Evolutionary conservation across 2,329 filamentous ascomycete genomes (phyloP), one percentile per base, ranked within the genome.

Genomic region (Aspergillus spinulosporus): DNA sequence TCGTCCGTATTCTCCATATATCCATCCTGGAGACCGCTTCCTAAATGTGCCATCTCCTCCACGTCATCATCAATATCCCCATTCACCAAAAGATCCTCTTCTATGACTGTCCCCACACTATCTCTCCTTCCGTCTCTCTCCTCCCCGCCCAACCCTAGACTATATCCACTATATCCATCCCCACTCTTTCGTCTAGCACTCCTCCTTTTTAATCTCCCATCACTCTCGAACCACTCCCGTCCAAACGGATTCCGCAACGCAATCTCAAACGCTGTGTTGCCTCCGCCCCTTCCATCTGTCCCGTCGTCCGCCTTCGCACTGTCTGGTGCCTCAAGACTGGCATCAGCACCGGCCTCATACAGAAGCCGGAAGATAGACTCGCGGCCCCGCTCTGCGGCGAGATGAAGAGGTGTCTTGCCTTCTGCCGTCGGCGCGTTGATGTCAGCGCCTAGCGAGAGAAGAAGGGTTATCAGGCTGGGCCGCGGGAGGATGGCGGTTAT

Each of bases 371-470:
- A 69, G 7, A 70, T 52, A 5, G 56, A 3, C 3, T 69, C 60
- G 7, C 64, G 64, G 0, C 67, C 67, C 3, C 66, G 62, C 21
- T 69, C 67, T 4, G 63, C 67, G 2, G 67, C 66, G 0, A 69
- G 54, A 15, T 68, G 66, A 3, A 69, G 57, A 2, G 67, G 37
- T 2, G 66, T 65, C 14, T 64, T 65, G 0, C 66, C 66, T 1
- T 69, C 63, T 0, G 37, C 51, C 0, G 57, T 67, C 12, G 32
- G 58, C 7, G 57, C 26, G 37, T 69, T 60, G 5, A 68, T 15
- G 1, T 54, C 45, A 0, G 67, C 64, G 2, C 68, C 68, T 1
- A 54, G 48, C 2, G 55, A 11, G 1, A 71, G 45, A 2, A 72
- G 65, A n/a, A 70, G 55, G 0, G 28, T 28, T 1, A 71, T 52